Conservation (phyloP, 495 filamentous ascomycete genomes). For the Penicillium ucsense region DNA sequence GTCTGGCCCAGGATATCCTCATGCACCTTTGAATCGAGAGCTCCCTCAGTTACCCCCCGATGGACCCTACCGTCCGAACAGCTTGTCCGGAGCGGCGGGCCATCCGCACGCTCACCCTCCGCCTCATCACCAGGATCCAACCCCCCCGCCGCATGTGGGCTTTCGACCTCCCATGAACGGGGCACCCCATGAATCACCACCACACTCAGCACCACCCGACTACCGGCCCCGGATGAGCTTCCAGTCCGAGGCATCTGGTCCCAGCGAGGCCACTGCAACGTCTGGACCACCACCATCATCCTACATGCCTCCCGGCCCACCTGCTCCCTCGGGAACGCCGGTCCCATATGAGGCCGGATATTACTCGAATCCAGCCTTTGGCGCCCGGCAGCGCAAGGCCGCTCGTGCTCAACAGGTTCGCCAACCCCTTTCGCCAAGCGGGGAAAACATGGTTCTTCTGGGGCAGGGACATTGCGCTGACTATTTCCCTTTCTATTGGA, state of each 20-base stretch:
- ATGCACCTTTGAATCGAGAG: conserved; percentile 24
- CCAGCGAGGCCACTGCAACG: conserved; percentile 19
- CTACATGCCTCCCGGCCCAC: conserved; percentile 18
- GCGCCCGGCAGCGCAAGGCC: conserved; percentile 32
- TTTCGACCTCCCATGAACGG: conserved; percentile 29
- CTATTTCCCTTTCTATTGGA: too few relatives aligned
- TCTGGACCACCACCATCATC: conserved; percentile 18
- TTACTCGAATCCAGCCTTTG: conserved; percentile 24
- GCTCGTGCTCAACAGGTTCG: conserved; percentile 33
- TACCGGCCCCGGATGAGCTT: conserved; percentile 29
- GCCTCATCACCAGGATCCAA: conserved; percentile 19
- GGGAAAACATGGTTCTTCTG: not conserved
- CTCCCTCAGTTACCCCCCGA: conserved; percentile 32
- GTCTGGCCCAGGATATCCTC: conserved; percentile 21
- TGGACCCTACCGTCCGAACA: conserved; percentile 29
- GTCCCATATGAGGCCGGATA: conserved; percentile 23
- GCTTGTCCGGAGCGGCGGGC: conserved; percentile 19
- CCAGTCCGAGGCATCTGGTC: conserved; percentile 16
- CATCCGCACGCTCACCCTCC: conserved; percentile 20
- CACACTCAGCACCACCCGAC: conserved; percentile 30
- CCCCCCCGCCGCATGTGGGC: conserved; percentile 15
- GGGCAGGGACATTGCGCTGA: not conserved
- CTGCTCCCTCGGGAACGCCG: conserved; percentile 15
- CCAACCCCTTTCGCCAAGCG: not conserved
- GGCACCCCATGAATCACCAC: conserved; percentile 23